Evolutionary conservation across 805 yeast genomes (phyloP).

Genomic region (Candida quercuum): DNA sequence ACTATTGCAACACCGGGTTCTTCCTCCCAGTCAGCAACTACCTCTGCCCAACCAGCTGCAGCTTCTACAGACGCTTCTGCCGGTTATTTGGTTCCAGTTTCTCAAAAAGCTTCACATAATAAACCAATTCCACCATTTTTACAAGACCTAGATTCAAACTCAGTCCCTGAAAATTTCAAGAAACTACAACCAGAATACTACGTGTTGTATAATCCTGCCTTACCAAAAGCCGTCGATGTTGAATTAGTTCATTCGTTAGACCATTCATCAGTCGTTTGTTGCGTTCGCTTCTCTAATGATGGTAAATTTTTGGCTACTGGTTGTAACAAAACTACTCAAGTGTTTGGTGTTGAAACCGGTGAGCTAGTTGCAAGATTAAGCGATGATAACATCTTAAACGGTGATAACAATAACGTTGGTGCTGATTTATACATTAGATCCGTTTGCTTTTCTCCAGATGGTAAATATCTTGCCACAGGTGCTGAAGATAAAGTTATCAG

Average conservation of each 20-base stretch:
- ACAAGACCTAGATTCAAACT: conserved; percentile 71
- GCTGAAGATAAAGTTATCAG: conserved; percentile 87
- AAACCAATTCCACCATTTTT: conserved; percentile 81
- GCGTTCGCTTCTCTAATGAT: conserved; percentile 87
- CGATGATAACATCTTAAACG: conserved; percentile 61
- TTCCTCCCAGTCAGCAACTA: conserved; percentile 5
- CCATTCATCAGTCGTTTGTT: conserved; percentile 93
- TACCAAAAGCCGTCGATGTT: conserved; percentile 72
- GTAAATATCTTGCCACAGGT: conserved; percentile 89
- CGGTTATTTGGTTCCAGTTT: conserved; percentile 33
- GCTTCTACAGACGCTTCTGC: conserved; percentile 20
- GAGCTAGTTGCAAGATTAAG: conserved; percentile 79
- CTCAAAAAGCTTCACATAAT: conserved; percentile 43
- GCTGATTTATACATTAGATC: conserved; percentile 90
- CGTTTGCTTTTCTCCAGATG: conserved; percentile 95
- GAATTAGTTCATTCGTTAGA: conserved; percentile 86
- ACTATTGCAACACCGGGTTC: conserved; percentile 26
- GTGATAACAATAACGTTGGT: conserved; percentile 34
- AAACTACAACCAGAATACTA: conserved; percentile 83
- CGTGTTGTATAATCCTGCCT: conserved; percentile 84
- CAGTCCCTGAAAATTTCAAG: conserved; percentile 70
- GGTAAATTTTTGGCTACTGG: conserved; percentile 95
- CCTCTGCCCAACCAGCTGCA: conserved; percentile 15
- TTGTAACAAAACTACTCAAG: conserved; percentile 93
- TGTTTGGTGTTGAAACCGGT: conserved; percentile 88